Conservation (phyloP, 208 protist species). For the Angomonas desouzai region DNA sequence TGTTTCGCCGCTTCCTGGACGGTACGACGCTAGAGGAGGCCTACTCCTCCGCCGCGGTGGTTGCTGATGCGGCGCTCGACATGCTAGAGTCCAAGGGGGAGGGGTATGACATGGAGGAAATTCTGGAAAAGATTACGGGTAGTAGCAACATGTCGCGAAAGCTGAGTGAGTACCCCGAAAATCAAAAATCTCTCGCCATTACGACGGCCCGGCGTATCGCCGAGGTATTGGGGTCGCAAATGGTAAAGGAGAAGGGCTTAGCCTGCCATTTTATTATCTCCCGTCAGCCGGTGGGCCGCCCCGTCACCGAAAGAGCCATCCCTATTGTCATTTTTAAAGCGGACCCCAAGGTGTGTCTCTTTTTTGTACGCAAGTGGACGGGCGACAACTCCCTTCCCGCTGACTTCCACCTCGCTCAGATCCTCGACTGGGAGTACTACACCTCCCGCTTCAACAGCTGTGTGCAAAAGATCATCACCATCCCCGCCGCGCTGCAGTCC, state of each 20-base stretch:
- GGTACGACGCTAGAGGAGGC: conserved; percentile 94
- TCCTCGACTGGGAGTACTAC: conserved; percentile 99
- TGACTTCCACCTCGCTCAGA: conserved; percentile 67
- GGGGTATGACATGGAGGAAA: conserved; percentile 92
- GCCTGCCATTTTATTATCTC: conserved; percentile 98
- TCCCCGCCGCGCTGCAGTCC: conserved; percentile 97
- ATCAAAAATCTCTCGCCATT: conserved; percentile 98
- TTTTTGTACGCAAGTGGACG: conserved; percentile 96
- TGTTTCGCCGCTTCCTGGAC: conserved; percentile 96
- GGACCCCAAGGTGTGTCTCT: conserved; percentile 77
- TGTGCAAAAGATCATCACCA: conserved; percentile 99
- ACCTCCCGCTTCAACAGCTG: conserved; percentile 93
- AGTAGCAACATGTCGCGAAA: conserved; percentile 95
- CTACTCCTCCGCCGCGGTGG: conserved; percentile 94
- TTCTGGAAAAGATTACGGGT: conserved; percentile 98
- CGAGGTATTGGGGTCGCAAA: conserved; percentile 98
- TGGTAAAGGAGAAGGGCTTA: conserved; percentile 98
- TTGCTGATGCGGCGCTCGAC: conserved; percentile 97
- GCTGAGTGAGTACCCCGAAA: conserved; percentile 96
- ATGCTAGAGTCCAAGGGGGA: conserved; percentile 92
- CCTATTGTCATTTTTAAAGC: conserved; percentile 97
- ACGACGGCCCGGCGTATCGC: conserved; percentile 96
- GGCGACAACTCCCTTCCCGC: conserved; percentile 58
- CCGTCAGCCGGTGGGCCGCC: conserved; percentile 90
- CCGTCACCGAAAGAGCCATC: conserved; percentile 98